These are phyloP conservation scores for Xylariaceae sp. DNA, from an alignment of 2,329 filamentous ascomycete genomes.

Conservation along the genomic window DNA sequence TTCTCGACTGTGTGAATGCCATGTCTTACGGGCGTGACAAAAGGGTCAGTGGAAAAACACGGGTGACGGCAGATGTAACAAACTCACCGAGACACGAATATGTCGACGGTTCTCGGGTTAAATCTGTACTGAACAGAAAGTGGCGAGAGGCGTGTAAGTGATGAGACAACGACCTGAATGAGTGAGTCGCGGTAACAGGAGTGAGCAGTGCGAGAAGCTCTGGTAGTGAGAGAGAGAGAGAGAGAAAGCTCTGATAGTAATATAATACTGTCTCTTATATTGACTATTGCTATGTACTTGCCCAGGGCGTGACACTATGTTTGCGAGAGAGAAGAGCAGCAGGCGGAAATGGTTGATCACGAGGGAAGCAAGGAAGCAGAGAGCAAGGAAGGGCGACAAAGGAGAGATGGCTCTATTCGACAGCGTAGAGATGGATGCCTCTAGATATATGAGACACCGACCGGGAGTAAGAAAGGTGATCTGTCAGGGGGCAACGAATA, in stretches of 20 bases:
- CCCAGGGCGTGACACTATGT: slow-evolving; percentile 14
- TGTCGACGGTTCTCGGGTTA: background rate
- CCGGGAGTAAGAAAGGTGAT: slow-evolving; percentile 2
- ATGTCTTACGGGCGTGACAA: slow-evolving; percentile 27
- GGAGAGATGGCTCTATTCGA: background rate
- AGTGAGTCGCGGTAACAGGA: slow-evolving; percentile 15
- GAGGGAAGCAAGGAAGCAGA: slow-evolving; percentile 1
- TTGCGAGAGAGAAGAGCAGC: background rate
- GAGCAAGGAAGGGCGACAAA: background rate
- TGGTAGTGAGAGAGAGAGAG: slow-evolving; percentile 19
- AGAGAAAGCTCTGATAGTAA: slow-evolving; percentile 27
- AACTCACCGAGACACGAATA: slow-evolving; percentile 4
- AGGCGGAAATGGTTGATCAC: background rate
- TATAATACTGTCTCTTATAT: slow-evolving; percentile 41
- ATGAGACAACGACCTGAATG: slow-evolving; percentile 13
- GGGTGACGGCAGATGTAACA: background rate
- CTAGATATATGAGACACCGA: slow-evolving; percentile 14
- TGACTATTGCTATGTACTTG: slow-evolving; percentile 46
- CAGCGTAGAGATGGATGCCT: background rate
- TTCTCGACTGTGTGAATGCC: slow-evolving; percentile 41
- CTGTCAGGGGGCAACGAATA: slow-evolving; percentile 6
- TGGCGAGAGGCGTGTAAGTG: slow-evolving; percentile 10
- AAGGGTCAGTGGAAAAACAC: background rate
- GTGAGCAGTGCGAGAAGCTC: slow-evolving; percentile 21
- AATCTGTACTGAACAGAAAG: slow-evolving; percentile 9